Evolutionary conservation across 768 basidiomycete species (phyloP).

Genomic region (Amanita rubescens): DNA sequence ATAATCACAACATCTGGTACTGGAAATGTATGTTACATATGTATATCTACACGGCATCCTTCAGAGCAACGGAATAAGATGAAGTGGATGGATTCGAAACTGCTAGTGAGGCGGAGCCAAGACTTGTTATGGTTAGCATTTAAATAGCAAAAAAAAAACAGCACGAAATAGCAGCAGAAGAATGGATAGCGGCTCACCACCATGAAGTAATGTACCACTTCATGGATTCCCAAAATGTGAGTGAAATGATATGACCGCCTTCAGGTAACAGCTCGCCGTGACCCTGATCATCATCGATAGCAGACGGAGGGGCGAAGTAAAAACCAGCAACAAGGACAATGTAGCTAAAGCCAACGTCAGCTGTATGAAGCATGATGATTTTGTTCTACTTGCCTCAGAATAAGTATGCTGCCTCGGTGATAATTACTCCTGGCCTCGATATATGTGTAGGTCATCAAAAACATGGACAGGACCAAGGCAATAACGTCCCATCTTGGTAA

Average conservation of each 20-base stretch:
- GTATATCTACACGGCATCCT: constrained; percentile 1
- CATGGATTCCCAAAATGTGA: constrained; percentile 32
- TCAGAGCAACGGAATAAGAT: not conserved
- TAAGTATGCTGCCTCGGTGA: constrained; percentile 92
- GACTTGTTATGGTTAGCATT: not conserved
- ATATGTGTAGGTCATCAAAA: constrained; percentile 96
- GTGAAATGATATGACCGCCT: constrained; percentile 26
- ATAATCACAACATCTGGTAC: constrained; percentile 4
- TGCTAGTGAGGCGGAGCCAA: not conserved
- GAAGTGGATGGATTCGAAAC: not conserved
- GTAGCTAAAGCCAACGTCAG: constrained; percentile 47
- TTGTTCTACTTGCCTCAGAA: constrained; percentile 63
- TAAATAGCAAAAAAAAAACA: not conserved
- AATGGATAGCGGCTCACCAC: constrained; percentile 10
- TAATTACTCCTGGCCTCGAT: constrained; percentile 99
- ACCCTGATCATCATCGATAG: constrained; percentile 32
- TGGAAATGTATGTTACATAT: constrained; percentile 4
- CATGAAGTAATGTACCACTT: constrained; percentile 31
- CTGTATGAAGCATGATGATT: not conserved
- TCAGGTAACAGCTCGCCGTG: constrained; percentile 14
- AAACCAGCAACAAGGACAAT: constrained; percentile 88
- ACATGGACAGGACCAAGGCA: constrained; percentile 90
- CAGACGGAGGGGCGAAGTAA: constrained; percentile 71
- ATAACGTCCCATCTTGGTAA: constrained; percentile 99
- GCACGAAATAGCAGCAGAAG: not conserved